These are phyloP conservation scores for Xylariaceae sp. DNA, from an alignment of 2,329 filamentous ascomycete species.

Conservation along the genomic window DNA sequence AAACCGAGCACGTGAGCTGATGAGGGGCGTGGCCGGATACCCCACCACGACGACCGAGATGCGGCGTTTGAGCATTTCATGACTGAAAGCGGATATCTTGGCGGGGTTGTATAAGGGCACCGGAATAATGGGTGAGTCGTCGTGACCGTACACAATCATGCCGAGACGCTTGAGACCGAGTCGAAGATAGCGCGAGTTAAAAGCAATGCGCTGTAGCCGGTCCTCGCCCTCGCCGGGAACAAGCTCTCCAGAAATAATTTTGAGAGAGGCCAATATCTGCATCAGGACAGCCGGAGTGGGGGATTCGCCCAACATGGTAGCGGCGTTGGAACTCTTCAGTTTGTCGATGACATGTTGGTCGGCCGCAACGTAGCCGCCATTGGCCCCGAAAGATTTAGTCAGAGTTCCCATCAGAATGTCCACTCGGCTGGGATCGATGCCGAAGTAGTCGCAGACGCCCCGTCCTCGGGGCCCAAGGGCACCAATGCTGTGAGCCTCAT, in stretches of 20 bases:
- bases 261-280: slow-evolving; percentile 81
- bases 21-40: slow-evolving; percentile 91
- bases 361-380: slow-evolving; percentile 89
- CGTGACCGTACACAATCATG: slow-evolving; percentile 93
- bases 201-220: slow-evolving; percentile 88
- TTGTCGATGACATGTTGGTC: slow-evolving; percentile 91
- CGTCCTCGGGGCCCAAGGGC: slow-evolving; percentile 82
- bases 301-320: slow-evolving; percentile 78
- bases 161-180: slow-evolving; percentile 94
- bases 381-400: slow-evolving; percentile 97
- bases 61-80: slow-evolving; percentile 96
- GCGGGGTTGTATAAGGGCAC: slow-evolving; percentile 95
- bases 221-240: slow-evolving; percentile 89
- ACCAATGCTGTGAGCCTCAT: slow-evolving; percentile 94
- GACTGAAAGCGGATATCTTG: slow-evolving; percentile 97
- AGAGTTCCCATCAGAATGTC: slow-evolving; percentile 98
- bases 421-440: slow-evolving; percentile 76
- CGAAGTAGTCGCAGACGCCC: slow-evolving; percentile 96
- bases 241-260: slow-evolving; percentile 83
- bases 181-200: slow-evolving; percentile 97
- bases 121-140: slow-evolving; percentile 95
- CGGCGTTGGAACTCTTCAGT: slow-evolving; percentile 77
- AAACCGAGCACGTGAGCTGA: slow-evolving; percentile 90
- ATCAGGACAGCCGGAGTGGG: slow-evolving; percentile 81
- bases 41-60: slow-evolving; percentile 96